phyloP scores from a whole-genome alignment of 2,329 filamentous ascomycete genomes.

The Verticillium nonalfalfae region DNA sequence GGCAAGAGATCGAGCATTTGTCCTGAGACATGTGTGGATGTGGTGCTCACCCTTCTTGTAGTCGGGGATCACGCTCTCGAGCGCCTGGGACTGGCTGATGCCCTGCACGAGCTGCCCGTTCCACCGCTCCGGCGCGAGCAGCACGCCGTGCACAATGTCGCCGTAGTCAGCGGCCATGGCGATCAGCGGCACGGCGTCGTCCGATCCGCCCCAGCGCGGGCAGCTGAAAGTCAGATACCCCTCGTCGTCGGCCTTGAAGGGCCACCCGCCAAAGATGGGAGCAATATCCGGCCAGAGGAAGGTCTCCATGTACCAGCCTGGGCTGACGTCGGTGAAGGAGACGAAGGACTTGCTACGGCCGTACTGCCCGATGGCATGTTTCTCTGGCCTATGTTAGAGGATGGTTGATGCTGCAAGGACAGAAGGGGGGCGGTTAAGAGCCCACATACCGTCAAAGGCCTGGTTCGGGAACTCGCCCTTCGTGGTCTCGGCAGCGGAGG shows the following conservation, averaged over 20 bases:
- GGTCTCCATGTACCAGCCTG: constrained; percentile 37
- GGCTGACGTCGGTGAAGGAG: constrained; percentile 24
- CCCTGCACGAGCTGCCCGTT: constrained; percentile 28
- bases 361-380: constrained; percentile 29
- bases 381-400: constrained; percentile 18
- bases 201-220: constrained; percentile 30
- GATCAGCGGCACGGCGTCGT: constrained; percentile 29
- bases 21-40: too few relatives aligned
- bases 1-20: too few relatives aligned
- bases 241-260: constrained; percentile 24
- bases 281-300: constrained; percentile 19
- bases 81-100: constrained; percentile 24
- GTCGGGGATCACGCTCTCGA: constrained; percentile 18
- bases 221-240: constrained; percentile 25
- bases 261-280: constrained; percentile 26
- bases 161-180: constrained; percentile 33
- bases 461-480: constrained; percentile 21
- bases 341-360: constrained; percentile 25
- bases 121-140: constrained; percentile 30
- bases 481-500: constrained; percentile 23
- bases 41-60: constrained; percentile 23
- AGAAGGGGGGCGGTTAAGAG: not conserved
- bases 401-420: not conserved
- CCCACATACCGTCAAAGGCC: constrained; percentile 24
- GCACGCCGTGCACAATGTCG: constrained; percentile 36